Evolutionary conservation across 768 basidiomycete genomes (phyloP), one percentile per base, ranked within the genome.

Genomic region (Crassisporium funariophilum): DNA sequence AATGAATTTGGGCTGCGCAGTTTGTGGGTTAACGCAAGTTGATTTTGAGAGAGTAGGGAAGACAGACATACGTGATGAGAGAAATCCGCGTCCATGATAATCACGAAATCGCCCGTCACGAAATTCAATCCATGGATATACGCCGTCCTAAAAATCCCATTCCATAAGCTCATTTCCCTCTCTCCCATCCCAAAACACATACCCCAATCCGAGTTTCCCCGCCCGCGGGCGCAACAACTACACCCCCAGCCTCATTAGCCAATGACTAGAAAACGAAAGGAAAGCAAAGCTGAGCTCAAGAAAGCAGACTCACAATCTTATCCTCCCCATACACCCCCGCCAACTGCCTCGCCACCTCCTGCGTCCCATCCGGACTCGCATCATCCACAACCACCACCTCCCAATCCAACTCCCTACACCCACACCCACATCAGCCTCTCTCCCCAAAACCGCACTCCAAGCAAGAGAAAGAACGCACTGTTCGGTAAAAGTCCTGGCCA

Each of bases 61-160:
- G 59, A 27, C 53, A 49, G 15, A 69, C 87, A 35, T 69, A 92
- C 92, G 56, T 95, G 93, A 60, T 95, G 93, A 4, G 91, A 94
- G 67, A 95, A 94, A 70, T 95, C 93, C 41, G 93, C 93, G 58
- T 95, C 93, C 93, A 95, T 95, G 63, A 95, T 95, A 61, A 95
- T 90, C 16, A 94, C 91, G 69, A 94, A 95, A 67, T 91, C 90
- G 7, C 93, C 93, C 0, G 85, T 85, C 56, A 86, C 88, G 66
- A 89, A 95, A 56, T 91, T 85, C 38, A 95, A 74, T 10, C 93
- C 93, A 61, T 95, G 88, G 27, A 95, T 88, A 62, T 95, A 95
- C 24, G 93, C 93, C 16, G 93, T 94, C 46, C 91, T 93, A 52
- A n/a, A n/a, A n/a, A n/a, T 13, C 17, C n/a, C 22, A 20, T 35